Base-by-base conservation (phyloP, 768 basidiomycete genomes). In the Pisolithus albus region DNA sequence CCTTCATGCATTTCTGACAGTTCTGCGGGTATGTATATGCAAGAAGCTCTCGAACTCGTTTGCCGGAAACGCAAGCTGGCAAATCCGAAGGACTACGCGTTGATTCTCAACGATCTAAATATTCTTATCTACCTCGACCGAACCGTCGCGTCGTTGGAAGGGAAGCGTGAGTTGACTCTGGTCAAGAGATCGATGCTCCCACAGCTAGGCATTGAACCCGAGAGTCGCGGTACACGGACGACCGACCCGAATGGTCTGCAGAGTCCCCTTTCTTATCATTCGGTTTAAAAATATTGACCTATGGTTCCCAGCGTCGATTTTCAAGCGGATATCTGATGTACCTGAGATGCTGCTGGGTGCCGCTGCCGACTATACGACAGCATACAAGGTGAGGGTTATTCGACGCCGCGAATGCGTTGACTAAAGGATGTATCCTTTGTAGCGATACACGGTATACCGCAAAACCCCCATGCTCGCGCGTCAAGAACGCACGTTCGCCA, bases 381-480 rank as follows among this genome's bases (percentile, higher is more conserved):
- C 90, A 6, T 97, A 97, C 72, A 92, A 90, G 81, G 90, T 86
- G 45, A 19, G 72, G 36, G 6, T 26, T 41, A 28, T 1, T 30
- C 15, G 5, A 5, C 13, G 34, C 13, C 34, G 34, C 11, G 34
- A 34, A 11, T 11, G 11, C 34, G 5, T 15, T 1, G 34, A 34
- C 11, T 34, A 34, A 34, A 34, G 9, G 10, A 32, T 1, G 30
- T 32, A 34, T 15, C 13, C 34, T 34, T 34, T 34, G 2, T 66
- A 93, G 90, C 88, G 89, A 79, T 99, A 84, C 60, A 87, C 82
- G 0, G 88, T 99, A 16, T 90, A 88, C 64, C 86, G 95, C 45
- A 98, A 95, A 70, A 82, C 95, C 68, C 92, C 94, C 2, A 95
- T 94, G 87, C 73, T 92, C 23, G 84, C 98, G 44, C 81, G 92